These are phyloP conservation scores for Fusarium anguioides DNA, from an alignment of 2,329 filamentous ascomycete species.

Conservation along the genomic window DNA sequence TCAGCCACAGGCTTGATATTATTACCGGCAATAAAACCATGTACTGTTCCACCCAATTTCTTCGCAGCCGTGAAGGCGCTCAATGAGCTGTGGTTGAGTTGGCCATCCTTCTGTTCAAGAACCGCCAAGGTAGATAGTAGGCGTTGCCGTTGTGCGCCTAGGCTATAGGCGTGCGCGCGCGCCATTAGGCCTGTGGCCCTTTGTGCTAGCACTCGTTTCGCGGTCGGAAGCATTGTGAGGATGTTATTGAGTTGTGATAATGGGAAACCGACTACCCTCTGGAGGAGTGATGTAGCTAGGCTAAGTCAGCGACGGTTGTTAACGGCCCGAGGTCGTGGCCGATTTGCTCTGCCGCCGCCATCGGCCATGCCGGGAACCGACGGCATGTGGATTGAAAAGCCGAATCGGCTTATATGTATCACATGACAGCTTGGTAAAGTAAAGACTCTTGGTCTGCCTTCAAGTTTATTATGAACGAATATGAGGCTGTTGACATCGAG, in stretches of 20 bases:
- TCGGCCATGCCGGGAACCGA: conserved; percentile 44
- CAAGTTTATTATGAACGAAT: background rate
- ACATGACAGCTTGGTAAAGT: conserved; percentile 17
- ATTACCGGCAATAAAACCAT: conserved; percentile 86
- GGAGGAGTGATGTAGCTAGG: conserved; percentile 21
- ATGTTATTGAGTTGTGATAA: conserved; percentile 21
- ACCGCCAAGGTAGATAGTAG: conserved; percentile 90
- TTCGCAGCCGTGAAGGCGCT: conserved; percentile 87
- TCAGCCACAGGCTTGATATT: conserved; percentile 80
- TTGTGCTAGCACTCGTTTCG: conserved; percentile 45
- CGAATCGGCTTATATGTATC: conserved; percentile 34
- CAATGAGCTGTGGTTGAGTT: conserved; percentile 83
- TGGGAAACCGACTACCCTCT: conserved; percentile 29
- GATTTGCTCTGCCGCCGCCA: conserved; percentile 41
- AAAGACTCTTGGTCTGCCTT: background rate
- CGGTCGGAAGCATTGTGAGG: conserved; percentile 48
- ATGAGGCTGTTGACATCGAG: too few relatives aligned
- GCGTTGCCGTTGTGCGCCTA: conserved; percentile 52
- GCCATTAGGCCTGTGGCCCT: conserved; percentile 44
- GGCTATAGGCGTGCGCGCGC: conserved; percentile 40
- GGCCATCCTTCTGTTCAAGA: conserved; percentile 91
- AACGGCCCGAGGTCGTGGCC: conserved; percentile 53
- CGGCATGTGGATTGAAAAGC: conserved; percentile 35
- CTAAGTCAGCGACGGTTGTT: conserved; percentile 49
- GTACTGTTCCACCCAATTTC: conserved; percentile 86